Evolutionary conservation across 495 filamentous ascomycete genomes (phyloP).

Genomic region (Penicillium fimorum): DNA sequence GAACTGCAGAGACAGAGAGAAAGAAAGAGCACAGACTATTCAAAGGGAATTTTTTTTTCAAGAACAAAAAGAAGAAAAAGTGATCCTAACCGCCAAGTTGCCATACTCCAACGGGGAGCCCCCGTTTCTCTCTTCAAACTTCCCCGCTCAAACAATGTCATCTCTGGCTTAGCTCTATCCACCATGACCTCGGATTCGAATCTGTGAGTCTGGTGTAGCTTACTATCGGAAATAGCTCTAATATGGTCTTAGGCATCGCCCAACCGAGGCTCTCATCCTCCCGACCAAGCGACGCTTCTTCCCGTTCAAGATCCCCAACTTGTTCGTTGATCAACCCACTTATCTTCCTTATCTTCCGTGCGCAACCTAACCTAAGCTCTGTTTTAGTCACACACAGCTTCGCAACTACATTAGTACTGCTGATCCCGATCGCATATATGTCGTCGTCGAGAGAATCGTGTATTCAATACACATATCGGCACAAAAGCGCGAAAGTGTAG

Average conservation of each 20-base stretch:
- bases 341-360: constrained; percentile 3
- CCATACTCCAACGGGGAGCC: constrained; percentile 9
- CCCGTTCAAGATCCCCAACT: constrained; percentile 68
- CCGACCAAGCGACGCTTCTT: constrained; percentile 70
- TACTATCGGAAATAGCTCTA: neutral
- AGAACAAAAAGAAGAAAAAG: neutral
- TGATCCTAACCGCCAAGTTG: neutral
- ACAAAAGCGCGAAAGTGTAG: constrained; percentile 70
- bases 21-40: constrained; percentile 4
- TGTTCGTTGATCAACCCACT: constrained; percentile 50
- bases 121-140: constrained; percentile 13
- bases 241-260: constrained; percentile 45
- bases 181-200: constrained; percentile 49
- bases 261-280: constrained; percentile 59
- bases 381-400: constrained; percentile 81
- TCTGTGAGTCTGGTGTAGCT: constrained; percentile 23
- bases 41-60: neutral
- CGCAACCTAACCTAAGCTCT: constrained; percentile 14
- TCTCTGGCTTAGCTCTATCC: constrained; percentile 29
- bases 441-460: constrained; percentile 71
- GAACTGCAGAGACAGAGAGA: constrained; percentile 1
- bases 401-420: constrained; percentile 85
- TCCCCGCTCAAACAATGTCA: constrained; percentile 36
- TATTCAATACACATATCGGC: constrained; percentile 70
- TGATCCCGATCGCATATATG: constrained; percentile 74